Evolutionary conservation across 2,329 filamentous ascomycete species (phyloP), one percentile per base, ranked within the genome.

Genomic region (Mariannaea elegans): DNA sequence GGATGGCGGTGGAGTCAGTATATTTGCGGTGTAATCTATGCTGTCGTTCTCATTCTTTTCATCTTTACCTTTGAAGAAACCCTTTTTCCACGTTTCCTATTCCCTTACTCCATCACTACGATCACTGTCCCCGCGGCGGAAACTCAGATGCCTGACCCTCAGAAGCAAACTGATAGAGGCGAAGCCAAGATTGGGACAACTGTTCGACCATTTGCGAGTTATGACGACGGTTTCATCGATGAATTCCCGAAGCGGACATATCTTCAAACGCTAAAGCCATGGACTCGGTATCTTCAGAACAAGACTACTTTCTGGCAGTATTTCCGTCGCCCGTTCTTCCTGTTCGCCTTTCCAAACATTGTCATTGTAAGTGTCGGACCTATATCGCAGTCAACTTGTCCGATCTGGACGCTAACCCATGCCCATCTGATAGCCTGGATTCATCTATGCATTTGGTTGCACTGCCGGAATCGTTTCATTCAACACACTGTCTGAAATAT

Each of bases 231-330:
- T 5, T 27, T 55, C 10, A 13, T 47, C 12, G 51, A 55, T 19
- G 51, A 55, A n/a, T 55, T 55, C 24, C 51, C 51, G 1, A 46
- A 39, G 41, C 31, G 51, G 16, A 55, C 51, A 3, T 47, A 55
- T 21, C 7, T 55, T 6, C 42, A 55, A 41, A 27, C 24, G 31
- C 42, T 55, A 13, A 46, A 47, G 19, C 51, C 51, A 12, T 55
- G 51, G 51, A 39, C 34, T 23, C 27, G 51, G 14, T 55, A 55
- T 39, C 42, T 19, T 9, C 51, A 55, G 42, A 55, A 55, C 42
- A 46, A 39, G 32, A 55, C 51, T 8, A 46, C 42, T 3, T 55
- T 55, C 16, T 55, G 51, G 51, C 51, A 55, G 31, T 47, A 55
- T 23, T 55, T 55, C 42, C 41, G 51, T 7, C 39, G 51, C 4